Conservation (phyloP, 176 grass and related monocot species). For the Puya raimondii region DNA sequence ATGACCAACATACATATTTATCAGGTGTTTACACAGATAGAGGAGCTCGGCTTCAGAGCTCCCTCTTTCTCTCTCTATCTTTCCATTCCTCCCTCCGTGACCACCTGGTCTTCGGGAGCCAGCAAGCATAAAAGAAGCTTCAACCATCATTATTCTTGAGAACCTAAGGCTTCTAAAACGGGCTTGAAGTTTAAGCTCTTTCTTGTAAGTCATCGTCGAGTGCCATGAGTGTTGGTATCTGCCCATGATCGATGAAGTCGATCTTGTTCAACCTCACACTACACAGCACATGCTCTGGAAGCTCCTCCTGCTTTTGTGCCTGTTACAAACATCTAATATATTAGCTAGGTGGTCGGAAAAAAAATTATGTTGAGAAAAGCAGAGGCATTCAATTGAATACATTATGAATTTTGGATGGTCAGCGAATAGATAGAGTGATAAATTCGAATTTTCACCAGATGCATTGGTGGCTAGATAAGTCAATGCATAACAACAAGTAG, state of each 20-base stretch:
- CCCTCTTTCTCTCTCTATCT: background rate
- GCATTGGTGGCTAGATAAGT: no score
- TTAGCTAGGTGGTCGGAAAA: background rate
- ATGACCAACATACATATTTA: background rate
- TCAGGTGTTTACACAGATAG: background rate
- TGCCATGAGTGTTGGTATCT: constrained; percentile 76
- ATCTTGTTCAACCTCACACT: constrained; percentile 78
- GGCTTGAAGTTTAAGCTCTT: background rate
- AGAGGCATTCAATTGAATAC: no score
- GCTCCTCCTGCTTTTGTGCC: constrained; percentile 96
- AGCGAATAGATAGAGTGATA: no score
- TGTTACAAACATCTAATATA: constrained; percentile 29
- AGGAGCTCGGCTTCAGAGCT: background rate
- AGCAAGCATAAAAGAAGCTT: background rate
- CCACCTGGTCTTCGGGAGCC: background rate
- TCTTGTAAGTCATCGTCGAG: constrained; percentile 42
- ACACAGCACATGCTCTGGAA: constrained; percentile 90
- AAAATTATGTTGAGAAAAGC: no score
- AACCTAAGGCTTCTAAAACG: background rate
- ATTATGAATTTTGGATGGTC: no score
- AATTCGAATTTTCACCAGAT: no score
- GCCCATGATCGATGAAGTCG: constrained; percentile 58
- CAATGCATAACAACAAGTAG: no score
- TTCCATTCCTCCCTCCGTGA: background rate
- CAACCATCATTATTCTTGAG: no score